These are phyloP conservation scores for Fistulina hepatica DNA, from an alignment of 1,284 basidiomycete species.

Conservation along the genomic window DNA sequence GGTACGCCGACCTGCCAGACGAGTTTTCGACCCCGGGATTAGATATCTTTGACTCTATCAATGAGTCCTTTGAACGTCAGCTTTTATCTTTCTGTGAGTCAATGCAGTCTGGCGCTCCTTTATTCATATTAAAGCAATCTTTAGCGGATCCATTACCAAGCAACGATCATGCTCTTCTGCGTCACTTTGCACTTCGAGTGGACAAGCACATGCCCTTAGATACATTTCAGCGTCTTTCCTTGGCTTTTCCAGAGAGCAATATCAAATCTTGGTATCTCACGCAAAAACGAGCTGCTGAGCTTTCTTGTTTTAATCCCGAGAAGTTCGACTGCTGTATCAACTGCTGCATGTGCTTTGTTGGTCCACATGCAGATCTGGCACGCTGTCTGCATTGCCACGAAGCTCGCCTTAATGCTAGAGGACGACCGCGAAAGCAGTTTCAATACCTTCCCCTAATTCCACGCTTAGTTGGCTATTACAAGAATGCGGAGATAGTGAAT, in stretches of 20 bases:
- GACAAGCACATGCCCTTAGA: constrained; percentile 11
- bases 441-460: constrained; percentile 26
- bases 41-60: too few relatives aligned
- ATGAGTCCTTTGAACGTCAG: too few relatives aligned
- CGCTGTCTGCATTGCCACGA: constrained; percentile 26
- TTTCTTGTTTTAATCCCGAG: constrained; percentile 21
- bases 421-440: constrained; percentile 17
- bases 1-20: too few relatives aligned
- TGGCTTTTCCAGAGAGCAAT: constrained; percentile 8
- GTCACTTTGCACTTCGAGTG: constrained; percentile 10
- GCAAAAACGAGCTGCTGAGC: constrained; percentile 10
- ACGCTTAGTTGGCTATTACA: constrained; percentile 19
- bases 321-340: constrained; percentile 29
- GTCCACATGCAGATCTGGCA: constrained; percentile 16
- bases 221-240: constrained; percentile 8
- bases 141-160: too few relatives aligned
- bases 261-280: constrained; percentile 8
- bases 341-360: constrained; percentile 26
- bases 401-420: constrained; percentile 14
- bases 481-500: constrained; percentile 12
- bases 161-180: constrained; percentile 7
- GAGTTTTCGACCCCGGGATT: too few relatives aligned
- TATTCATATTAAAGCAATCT: too few relatives aligned
- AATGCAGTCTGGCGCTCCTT: too few relatives aligned
- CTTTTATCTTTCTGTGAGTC: too few relatives aligned